phyloP scores from a whole-genome alignment of 441 rosid genomes.

The Arabidopsis hybrid region DNA sequence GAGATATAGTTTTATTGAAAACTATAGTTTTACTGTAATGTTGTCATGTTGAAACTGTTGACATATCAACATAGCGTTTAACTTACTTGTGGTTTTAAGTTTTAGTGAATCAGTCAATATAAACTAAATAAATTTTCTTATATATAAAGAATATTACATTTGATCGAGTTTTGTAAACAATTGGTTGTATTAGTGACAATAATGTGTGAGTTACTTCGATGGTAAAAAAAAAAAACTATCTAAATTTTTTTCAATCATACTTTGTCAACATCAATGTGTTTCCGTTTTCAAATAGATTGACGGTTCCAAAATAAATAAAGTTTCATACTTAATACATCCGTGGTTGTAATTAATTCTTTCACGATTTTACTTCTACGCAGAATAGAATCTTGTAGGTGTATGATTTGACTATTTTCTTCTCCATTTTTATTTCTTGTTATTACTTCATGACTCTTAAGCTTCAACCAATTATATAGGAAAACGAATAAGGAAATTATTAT shows the following conservation, averaged over 20 bases:
- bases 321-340: background rate
- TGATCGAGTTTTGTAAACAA: background rate
- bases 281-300: background rate
- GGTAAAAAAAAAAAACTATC: background rate
- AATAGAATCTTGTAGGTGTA: background rate
- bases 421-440: background rate
- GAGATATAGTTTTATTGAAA: too few species aligned
- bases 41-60: background rate
- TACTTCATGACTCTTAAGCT: slow-evolving; percentile 24
- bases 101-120: background rate
- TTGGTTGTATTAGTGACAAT: background rate
- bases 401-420: background rate
- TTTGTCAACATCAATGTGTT: background rate
- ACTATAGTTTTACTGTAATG: too few species aligned
- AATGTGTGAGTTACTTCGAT: background rate
- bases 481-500: slow-evolving; percentile 8
- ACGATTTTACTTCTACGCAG: background rate
- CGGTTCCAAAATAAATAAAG: background rate
- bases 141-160: background rate
- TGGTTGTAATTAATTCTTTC: background rate
- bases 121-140: background rate
- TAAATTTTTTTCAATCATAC: background rate
- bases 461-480: slow-evolving; percentile 32
- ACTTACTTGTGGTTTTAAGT: background rate
- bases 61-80: background rate